Evolutionary conservation across 306 rosid species (phyloP).

Genomic region (Cicer chorassanicum): DNA sequence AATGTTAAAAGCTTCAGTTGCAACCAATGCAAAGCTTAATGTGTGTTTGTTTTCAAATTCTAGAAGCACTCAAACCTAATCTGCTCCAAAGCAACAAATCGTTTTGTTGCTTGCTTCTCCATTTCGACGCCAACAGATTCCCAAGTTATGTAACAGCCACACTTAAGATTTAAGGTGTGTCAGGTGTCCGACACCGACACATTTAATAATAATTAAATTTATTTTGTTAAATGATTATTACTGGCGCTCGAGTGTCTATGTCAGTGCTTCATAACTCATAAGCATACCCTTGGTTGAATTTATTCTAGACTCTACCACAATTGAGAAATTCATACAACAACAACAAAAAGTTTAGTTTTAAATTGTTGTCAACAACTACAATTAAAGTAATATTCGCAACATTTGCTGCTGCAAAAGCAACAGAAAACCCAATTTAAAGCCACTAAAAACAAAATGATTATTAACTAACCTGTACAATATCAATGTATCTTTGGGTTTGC

Average conservation of each 20-base stretch:
- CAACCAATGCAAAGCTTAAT: constrained; percentile 29
- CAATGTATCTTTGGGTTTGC: constrained; percentile 75
- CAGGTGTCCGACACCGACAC: no score
- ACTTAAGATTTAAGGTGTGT: no score
- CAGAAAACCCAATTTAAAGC: neutral
- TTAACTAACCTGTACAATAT: constrained; percentile 69
- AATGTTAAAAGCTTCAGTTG: constrained; percentile 3
- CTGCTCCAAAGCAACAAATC: constrained; percentile 52
- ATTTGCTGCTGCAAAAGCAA: neutral
- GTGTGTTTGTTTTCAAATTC: constrained; percentile 1
- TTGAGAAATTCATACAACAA: neutral
- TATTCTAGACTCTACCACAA: constrained; percentile 21
- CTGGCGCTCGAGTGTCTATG: no score
- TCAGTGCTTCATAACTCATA: neutral
- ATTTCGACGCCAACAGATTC: neutral
- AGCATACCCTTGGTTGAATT: constrained; percentile 1
- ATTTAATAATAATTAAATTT: no score
- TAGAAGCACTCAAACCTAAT: constrained; percentile 12
- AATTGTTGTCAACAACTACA: no score
- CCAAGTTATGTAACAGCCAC: no score
- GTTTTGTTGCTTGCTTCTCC: neutral
- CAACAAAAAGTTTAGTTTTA: neutral
- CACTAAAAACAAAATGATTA: neutral
- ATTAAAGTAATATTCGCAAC: neutral
- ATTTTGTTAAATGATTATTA: no score